Base-by-base conservation (phyloP, 306 rosid genomes). In the Rosa chinensis region DNA sequence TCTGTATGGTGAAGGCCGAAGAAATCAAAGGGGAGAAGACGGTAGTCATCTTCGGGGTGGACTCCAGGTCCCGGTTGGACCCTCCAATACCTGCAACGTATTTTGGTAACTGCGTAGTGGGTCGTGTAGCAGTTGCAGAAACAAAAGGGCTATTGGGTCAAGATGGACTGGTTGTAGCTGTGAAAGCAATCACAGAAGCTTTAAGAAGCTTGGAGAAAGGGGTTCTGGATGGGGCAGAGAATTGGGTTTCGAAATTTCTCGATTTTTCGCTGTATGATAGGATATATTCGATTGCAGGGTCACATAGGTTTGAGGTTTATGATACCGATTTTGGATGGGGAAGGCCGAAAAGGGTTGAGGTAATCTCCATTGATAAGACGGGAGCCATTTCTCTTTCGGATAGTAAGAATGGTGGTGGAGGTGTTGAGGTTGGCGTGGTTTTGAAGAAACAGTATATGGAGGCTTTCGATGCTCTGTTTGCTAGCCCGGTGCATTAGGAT, bases 281-380 rank as follows among this genome's bases (percentile, higher is more conserved):
- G 35, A 0, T 58, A 0, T 2, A 58, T 45, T 2, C 68, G 0
- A 16, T 50, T 40, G 71, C 78, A 1, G 83, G 86, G 10, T 88
- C 89, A 0, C 80, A 81, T 9, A 23, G 76, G 44, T 72, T 86
- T 67, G 82, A 49, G 66, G 21, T 80, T 62, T 78, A 86, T 14
- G 35, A 21, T 43, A 42, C 53, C 73, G 88, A 86, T 53, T 88
- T 88, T 71, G 88, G 89, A 16, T 84, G 88, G 92, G 90, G 88
- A 52, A 82, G 23, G 32, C 89, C 87, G 0, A 70, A 5, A 66
- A 88, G 80, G 72, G 72, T 79, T 37, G 85, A 79, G 3, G 2
- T 78, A 0, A 25, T 83, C 25, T 35, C 62, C 3, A 79, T 86
- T 44, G 73, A 58, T 20, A 12, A 3, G 35, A 6, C 66, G 0